phyloP scores from a whole-genome alignment of 1,139 yeast genomes.

The Trichomonascaceae sp. region DNA sequence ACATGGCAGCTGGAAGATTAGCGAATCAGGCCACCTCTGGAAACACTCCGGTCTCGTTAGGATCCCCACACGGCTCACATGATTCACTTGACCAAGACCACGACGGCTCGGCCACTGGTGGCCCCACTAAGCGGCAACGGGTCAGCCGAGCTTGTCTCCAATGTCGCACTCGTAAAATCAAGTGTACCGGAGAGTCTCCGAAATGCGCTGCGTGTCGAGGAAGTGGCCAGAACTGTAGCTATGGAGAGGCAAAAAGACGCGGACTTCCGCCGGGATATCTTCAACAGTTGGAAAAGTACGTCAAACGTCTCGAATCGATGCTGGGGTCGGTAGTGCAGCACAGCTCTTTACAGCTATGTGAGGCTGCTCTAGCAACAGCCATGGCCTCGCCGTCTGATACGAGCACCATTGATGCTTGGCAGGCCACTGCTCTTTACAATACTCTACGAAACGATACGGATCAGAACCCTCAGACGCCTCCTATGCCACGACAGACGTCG shows the following conservation, averaged over 20 bases:
- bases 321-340: conserved; percentile 8
- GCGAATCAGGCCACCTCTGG: too few relatives aligned
- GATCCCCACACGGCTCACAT: too few relatives aligned
- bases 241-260: conserved; percentile 11
- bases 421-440: not conserved
- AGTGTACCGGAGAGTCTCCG: conserved; percentile 20
- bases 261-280: conserved; percentile 13
- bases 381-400: too few relatives aligned
- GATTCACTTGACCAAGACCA: too few relatives aligned
- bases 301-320: conserved; percentile 8
- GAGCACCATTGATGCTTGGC: not conserved
- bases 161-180: conserved; percentile 25
- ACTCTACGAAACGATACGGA: not conserved
- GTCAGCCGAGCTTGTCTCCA: conserved; percentile 26
- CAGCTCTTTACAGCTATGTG: not conserved
- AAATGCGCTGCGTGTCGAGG: conserved; percentile 10
- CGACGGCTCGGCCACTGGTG: not conserved
- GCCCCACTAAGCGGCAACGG: conserved; percentile 13
- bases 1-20: too few relatives aligned
- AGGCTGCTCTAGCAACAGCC: not conserved
- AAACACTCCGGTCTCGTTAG: too few relatives aligned
- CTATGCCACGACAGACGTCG: too few relatives aligned
- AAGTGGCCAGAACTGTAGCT: conserved; percentile 10
- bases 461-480: too few relatives aligned
- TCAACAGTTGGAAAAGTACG: conserved; percentile 10